phyloP scores from a whole-genome alignment of 2,329 filamentous ascomycete species.

The Aspergillus sp. region DNA sequence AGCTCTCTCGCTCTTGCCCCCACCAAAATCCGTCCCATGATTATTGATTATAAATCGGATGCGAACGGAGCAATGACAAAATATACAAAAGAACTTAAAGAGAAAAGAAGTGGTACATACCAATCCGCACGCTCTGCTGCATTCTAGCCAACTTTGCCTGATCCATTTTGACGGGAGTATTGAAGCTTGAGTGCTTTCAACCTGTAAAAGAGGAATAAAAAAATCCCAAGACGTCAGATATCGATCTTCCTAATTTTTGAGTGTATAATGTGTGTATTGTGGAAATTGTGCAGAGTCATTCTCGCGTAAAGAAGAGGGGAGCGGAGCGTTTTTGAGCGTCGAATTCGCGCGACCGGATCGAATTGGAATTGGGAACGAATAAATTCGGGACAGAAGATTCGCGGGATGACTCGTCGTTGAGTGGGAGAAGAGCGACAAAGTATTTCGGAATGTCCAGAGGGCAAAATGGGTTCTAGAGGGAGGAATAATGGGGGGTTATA shows the following conservation, averaged over 20 bases:
- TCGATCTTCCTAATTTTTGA: not conserved
- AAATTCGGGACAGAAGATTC: not conserved
- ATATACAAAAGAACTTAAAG: constrained; percentile 3
- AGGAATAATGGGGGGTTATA: not conserved
- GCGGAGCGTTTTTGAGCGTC: constrained; percentile 2
- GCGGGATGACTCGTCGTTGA: no score
- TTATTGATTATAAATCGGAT: not conserved
- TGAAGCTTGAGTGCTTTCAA: constrained; percentile 14
- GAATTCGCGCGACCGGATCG: constrained; percentile 8
- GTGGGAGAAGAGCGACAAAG: no score
- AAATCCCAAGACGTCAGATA: constrained; percentile 19
- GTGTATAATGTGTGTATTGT: not conserved
- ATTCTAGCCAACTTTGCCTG: constrained; percentile 66
- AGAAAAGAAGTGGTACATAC: constrained; percentile 53
- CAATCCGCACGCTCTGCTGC: constrained; percentile 69
- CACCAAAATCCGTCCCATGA: not conserved
- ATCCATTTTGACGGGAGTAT: constrained; percentile 58
- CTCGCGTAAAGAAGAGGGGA: not conserved
- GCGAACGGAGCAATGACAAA: constrained; percentile 6
- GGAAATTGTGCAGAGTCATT: not conserved
- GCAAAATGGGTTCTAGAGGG: not conserved
- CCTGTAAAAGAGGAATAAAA: constrained; percentile 7
- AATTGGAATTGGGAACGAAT: not conserved
- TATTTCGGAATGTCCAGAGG: not conserved
- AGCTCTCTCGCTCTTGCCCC: no score